Evolutionary conservation across 371 early-diverging fungal genomes (phyloP).

Genomic region (Mortierella polycephala): DNA sequence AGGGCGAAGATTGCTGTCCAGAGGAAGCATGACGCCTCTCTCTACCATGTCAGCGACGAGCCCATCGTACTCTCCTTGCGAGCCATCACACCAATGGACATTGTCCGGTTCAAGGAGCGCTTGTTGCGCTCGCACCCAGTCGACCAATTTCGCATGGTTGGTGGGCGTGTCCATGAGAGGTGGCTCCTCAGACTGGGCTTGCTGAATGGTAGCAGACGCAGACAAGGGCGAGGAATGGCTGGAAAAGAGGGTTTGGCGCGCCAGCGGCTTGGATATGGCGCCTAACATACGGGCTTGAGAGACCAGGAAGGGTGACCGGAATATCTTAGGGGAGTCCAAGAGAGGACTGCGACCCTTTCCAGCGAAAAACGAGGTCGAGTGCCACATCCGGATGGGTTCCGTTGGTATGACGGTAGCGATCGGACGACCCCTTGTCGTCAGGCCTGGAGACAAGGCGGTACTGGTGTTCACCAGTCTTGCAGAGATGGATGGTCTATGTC

Average conservation of each 20-base stretch:
- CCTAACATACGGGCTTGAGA: slow-evolving; percentile 29
- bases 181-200: slow-evolving; percentile 17
- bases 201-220: slow-evolving; percentile 31
- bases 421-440: not conserved
- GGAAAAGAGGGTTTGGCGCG: slow-evolving; percentile 43
- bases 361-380: slow-evolving; percentile 21
- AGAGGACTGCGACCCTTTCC: slow-evolving; percentile 7
- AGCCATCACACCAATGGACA: slow-evolving; percentile 54
- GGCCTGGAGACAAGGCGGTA: not conserved
- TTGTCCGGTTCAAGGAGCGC: slow-evolving; percentile 43
- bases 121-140: slow-evolving; percentile 50
- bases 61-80: slow-evolving; percentile 48
- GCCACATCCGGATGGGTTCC: slow-evolving; percentile 13
- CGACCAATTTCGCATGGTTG: slow-evolving; percentile 28
- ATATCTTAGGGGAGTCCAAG: not conserved
- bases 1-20: slow-evolving; percentile 62
- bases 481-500: slow-evolving; percentile 31
- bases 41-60: slow-evolving; percentile 54
- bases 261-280: slow-evolving; percentile 35
- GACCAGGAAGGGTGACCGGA: slow-evolving; percentile 5
- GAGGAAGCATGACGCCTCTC: slow-evolving; percentile 67
- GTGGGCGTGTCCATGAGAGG: slow-evolving; percentile 17
- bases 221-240: slow-evolving; percentile 39
- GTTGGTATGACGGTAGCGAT: slow-evolving; percentile 1
- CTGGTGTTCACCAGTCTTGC: slow-evolving; percentile 17